phyloP scores from a whole-genome alignment of 345 rosid species.

The Gossypium rotundifolium region DNA sequence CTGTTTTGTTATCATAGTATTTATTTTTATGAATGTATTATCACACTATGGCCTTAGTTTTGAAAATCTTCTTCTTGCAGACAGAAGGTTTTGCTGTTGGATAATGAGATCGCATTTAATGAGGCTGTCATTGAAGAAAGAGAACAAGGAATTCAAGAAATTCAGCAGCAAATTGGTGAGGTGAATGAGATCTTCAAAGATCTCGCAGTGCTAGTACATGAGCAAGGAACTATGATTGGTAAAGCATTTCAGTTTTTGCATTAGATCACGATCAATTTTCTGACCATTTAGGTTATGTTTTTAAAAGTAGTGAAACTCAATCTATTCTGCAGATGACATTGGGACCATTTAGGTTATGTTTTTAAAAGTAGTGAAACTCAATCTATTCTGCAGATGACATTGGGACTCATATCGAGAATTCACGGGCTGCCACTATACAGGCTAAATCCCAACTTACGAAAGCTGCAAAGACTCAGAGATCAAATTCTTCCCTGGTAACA shows the following conservation, averaged over 20 bases:
- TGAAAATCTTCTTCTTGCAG: slow-evolving; percentile 34
- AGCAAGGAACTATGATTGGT: slow-evolving; percentile 92
- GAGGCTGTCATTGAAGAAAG: slow-evolving; percentile 94
- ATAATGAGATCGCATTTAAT: slow-evolving; percentile 84
- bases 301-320: background rate
- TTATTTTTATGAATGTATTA: slow-evolving; percentile 1
- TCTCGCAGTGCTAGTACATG: slow-evolving; percentile 88
- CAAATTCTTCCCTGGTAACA: slow-evolving; percentile 88
- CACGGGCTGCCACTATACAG: slow-evolving; percentile 71
- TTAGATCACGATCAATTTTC: background rate
- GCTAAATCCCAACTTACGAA: slow-evolving; percentile 68
- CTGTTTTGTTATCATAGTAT: background rate
- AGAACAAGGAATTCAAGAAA: slow-evolving; percentile 89
- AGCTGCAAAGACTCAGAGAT: slow-evolving; percentile 79
- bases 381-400: slow-evolving; percentile 64
- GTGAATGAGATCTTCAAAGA: slow-evolving; percentile 92
- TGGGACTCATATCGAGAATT: slow-evolving; percentile 60
- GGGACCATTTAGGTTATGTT: slow-evolving; percentile 26
- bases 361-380: background rate
- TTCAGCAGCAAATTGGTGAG: slow-evolving; percentile 94
- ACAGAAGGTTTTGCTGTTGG: slow-evolving; percentile 75
- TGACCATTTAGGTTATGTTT: slow-evolving; percentile 6
- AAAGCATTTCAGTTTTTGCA: slow-evolving; percentile 19
- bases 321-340: slow-evolving; percentile 65
- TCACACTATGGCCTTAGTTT: background rate